Base-by-base conservation (phyloP, 805 yeast genomes). In the Yamadazyma paraphyllophila region DNA sequence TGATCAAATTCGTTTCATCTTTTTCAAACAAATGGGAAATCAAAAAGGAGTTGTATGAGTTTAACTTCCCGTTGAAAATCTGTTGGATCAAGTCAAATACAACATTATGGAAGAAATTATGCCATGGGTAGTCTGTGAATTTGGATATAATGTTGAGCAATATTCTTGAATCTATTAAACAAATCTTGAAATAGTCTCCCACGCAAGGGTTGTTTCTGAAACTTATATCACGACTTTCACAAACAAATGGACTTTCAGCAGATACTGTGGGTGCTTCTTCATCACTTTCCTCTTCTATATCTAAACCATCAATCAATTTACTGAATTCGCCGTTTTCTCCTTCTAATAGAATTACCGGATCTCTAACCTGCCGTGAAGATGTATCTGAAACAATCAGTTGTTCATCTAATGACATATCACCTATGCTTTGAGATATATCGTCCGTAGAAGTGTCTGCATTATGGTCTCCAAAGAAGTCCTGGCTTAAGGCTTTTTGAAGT, bases 51-150 rank as follows among this genome's bases (percentile, higher is more conserved):
- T 85, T 83, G 67, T 91, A 92, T 57, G 85, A 91, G 11, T 96
- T 92, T 48, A 85, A 79, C 52, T 88, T 92, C 74, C 97, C 98
- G 63, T 89, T 90, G 62, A 94, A 78, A 14, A 94, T 82, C 63
- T 94, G 99, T 65, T 94, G 99, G 27, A 94, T 85, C 50, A 94
- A 81, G 66, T 94, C 99, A 73, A 92, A 94, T 7, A 94, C 96
- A 47, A 94, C 99, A 59, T 92, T 94, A 65, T 94, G 99, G 73
- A 94, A 78, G 60, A 94, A 94, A 61, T 94, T 94, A 63, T 94
- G 94, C 98, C 98, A 94, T 6, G 98, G 97, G 64, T 83, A 89
- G 49, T 77, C 71, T 64, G 91, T 83, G 59, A 94, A 88, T 76
- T 86, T 81, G 24, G 76, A 66, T 20, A 90, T 67, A n/a, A 91